A percentile compares a stretch with the other conserved stretches of the same genome.
phyloP scores from a whole-genome alignment of 2,329 filamentous ascomycete genomes.

The Arthrobotrys iridis region DNA sequence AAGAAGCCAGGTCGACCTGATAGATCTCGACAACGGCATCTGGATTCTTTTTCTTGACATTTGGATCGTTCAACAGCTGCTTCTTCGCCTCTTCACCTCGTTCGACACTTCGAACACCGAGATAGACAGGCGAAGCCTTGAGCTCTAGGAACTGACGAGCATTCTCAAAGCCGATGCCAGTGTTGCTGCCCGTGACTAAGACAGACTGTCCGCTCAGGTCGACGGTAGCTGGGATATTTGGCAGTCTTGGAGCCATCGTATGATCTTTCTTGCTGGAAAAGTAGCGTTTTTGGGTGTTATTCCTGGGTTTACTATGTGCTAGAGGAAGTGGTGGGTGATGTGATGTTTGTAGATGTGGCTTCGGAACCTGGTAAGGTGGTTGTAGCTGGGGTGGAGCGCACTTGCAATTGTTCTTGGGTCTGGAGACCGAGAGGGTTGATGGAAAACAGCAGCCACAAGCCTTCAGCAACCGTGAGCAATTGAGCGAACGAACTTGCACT shows the following conservation, averaged over 20 bases:
- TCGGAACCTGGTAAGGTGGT: no score
- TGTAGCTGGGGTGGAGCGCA: no score
- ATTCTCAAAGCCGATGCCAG: constrained; percentile 58
- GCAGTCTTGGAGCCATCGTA: constrained; percentile 3
- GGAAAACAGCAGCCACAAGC: not conserved
- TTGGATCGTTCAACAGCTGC: constrained; percentile 16
- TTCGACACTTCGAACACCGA: constrained; percentile 57
- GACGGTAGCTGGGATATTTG: not conserved
- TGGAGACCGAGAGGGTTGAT: not conserved
- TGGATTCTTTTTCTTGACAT: constrained; percentile 31
- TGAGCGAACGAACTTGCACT: no score
- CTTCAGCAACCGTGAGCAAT: not conserved
- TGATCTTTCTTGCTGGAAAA: not conserved
- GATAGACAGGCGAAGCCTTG: constrained; percentile 56
- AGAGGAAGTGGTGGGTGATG: no score
- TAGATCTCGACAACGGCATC: constrained; percentile 52
- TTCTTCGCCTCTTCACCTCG: constrained; percentile 53
- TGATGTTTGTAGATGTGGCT: no score
- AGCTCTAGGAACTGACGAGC: constrained; percentile 57
- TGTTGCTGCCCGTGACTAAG: constrained; percentile 17
- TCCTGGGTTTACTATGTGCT: not conserved
- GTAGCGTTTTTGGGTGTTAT: not conserved
- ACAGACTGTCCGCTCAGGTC: constrained; percentile 7
- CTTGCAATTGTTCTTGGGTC: not conserved
- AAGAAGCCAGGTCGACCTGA: constrained; percentile 56